phyloP scores from a whole-genome alignment of 352 stramenopile species.

The Halophytophthora polymorphica region DNA sequence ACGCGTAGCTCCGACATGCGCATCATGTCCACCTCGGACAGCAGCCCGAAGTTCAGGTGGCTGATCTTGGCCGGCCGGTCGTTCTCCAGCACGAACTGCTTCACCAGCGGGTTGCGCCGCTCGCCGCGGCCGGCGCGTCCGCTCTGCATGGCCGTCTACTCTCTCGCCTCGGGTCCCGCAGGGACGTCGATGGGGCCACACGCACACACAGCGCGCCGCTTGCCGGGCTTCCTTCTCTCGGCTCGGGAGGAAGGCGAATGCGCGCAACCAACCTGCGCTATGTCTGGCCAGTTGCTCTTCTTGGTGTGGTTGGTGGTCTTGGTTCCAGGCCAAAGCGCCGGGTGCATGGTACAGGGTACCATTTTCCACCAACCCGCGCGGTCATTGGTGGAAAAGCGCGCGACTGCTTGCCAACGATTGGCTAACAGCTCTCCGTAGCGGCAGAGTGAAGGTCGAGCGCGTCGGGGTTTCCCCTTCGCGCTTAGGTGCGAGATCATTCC shows the following conservation, averaged over 20 bases:
- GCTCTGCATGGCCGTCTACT: constrained; percentile 30
- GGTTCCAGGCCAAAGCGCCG: too few species aligned
- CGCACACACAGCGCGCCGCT: too few species aligned
- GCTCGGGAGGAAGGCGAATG: too few species aligned
- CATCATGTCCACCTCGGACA: constrained; percentile 96
- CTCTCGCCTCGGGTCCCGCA: neutral
- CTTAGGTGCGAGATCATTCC: too few species aligned
- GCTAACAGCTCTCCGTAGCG: neutral
- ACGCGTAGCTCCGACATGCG: constrained; percentile 94
- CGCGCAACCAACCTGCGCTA: too few species aligned
- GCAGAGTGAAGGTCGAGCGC: too few species aligned
- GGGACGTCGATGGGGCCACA: too few species aligned
- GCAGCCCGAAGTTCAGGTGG: constrained; percentile 97
- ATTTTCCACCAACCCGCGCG: neutral
- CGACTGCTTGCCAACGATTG: neutral
- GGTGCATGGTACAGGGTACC: neutral
- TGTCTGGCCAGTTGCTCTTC: too few species aligned
- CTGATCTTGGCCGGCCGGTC: constrained; percentile 93
- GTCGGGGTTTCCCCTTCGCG: too few species aligned
- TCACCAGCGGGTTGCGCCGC: constrained; percentile 83
- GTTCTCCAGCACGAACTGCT: constrained; percentile 88
- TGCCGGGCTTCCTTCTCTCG: too few species aligned
- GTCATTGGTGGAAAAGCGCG: constrained; percentile 2
- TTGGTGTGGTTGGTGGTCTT: too few species aligned
- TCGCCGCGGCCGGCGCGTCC: constrained; percentile 36